Evolutionary conservation across 331 rosid genomes (phyloP).

Genomic region (Rosa hybrid): DNA sequence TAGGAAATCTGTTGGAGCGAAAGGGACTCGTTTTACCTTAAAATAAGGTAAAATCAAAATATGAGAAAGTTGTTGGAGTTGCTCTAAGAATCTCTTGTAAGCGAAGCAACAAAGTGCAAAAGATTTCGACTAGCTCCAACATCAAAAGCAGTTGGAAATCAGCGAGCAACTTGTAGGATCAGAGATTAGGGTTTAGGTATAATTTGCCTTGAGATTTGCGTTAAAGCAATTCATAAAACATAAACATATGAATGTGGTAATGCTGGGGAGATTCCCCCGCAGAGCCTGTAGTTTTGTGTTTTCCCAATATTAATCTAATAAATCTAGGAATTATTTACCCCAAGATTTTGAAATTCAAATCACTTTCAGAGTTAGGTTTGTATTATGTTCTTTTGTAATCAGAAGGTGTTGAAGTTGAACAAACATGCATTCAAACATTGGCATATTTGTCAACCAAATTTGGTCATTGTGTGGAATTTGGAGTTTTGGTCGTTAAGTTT

Average conservation of each 20-base stretch:
- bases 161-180: constrained; percentile 8
- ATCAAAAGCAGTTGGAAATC: constrained; percentile 25
- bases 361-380: neutral
- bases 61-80: too few species aligned
- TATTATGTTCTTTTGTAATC: neutral
- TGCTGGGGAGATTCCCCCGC: constrained; percentile 16
- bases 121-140: constrained; percentile 1
- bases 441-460: constrained; percentile 2
- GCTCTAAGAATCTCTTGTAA: neutral
- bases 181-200: constrained; percentile 9
- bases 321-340: neutral
- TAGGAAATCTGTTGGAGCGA: too few species aligned
- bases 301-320: neutral
- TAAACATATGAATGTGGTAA: constrained; percentile 8
- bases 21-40: too few species aligned
- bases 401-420: neutral
- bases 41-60: too few species aligned
- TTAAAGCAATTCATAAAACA: neutral
- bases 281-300: neutral
- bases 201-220: constrained; percentile 16
- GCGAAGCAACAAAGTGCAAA: neutral
- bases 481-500: constrained; percentile 6
- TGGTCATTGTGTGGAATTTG: neutral
- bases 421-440: neutral
- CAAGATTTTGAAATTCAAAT: neutral